Evolutionary conservation across 768 basidiomycete species (phyloP), one percentile per base, ranked within the genome.

Genomic region (Udeniomyces megalosporus): DNA sequence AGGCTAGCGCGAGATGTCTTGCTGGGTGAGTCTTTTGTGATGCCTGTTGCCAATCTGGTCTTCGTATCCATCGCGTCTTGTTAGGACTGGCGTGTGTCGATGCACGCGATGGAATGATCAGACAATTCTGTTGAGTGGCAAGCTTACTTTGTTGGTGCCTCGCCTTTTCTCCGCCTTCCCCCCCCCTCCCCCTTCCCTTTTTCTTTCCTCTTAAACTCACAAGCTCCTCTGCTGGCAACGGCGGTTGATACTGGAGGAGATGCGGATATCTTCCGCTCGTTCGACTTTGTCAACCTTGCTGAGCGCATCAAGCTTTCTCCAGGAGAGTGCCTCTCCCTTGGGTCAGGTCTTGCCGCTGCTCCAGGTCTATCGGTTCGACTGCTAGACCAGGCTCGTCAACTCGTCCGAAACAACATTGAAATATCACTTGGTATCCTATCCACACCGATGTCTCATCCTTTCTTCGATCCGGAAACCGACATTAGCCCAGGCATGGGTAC

Each of bases 1-100:
- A 57, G 71, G 45, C 70, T 72, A 15, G 67, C 70, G 28, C 59
- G 70, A 51, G 74, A 74, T 66, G 67, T 71, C n/a, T 64, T 68
- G 20, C 67, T 74, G 34, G 62, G 68, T 69, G 35, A 52, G 68
- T 65, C 59, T 68, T 72, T 66, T 67, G 67, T 74, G 62, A 66
- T 67, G 34, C 62, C 71, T 15, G 66, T 70, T 17, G 66, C 69
- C 17, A 54, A 69, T n/a, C 57, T 69, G 42, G 65, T 70, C 28
- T 71, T 71, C 66, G 62, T 68, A 17, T 66, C 72, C 35, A 55
- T 68, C 14, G 69, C 69, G 57, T 69, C 67, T 61, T 68, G 70
- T 2, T 67, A 71, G 17, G 69, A 68, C 48, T 67, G 70, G 1
- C 71, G 69, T 17, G 59, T 69, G n/a, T 58, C 70, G 42, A 68